A percentile compares a stretch with the other conserved stretches of the same genome.
phyloP scores from a whole-genome alignment of 345 rosid genomes.

The Rubroshorea leprosula region DNA sequence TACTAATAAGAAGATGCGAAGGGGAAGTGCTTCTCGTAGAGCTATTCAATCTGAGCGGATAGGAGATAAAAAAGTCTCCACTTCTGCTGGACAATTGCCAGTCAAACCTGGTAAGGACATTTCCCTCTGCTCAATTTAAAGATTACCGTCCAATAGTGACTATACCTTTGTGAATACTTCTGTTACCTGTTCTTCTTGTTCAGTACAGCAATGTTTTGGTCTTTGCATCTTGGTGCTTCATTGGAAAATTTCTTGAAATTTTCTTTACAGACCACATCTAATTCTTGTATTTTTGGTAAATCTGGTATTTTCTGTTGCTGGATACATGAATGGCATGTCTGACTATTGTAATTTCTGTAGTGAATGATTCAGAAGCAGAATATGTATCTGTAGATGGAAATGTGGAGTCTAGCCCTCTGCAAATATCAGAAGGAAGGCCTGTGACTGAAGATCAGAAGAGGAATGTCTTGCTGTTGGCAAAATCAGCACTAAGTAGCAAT shows the following conservation, averaged over 20 bases:
- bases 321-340: slow-evolving; percentile 7
- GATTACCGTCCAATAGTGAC: background rate
- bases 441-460: slow-evolving; percentile 9
- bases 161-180: slow-evolving; percentile 1
- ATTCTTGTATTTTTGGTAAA: background rate
- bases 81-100: slow-evolving; percentile 16
- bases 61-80: slow-evolving; percentile 10
- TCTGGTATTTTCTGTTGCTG: background rate
- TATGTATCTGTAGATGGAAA: background rate
- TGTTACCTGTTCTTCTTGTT: background rate
- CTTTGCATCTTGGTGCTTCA: background rate
- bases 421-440: background rate
- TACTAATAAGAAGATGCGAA: slow-evolving; percentile 13
- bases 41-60: slow-evolving; percentile 3
- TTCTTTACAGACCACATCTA: too few relatives aligned
- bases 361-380: background rate
- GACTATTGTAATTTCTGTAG: background rate
- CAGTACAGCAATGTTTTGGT: background rate
- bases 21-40: slow-evolving; percentile 6
- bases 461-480: slow-evolving; percentile 3
- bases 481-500: slow-evolving; percentile 1
- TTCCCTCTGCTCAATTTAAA: background rate
- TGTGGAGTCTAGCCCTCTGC: background rate
- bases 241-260: too few relatives aligned
- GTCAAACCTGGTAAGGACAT: slow-evolving; percentile 26